A percentile compares a stretch with the other conserved stretches of the same genome.
phyloP scores from a whole-genome alignment of 2,329 filamentous ascomycete species.

The Fusarium clavum region DNA sequence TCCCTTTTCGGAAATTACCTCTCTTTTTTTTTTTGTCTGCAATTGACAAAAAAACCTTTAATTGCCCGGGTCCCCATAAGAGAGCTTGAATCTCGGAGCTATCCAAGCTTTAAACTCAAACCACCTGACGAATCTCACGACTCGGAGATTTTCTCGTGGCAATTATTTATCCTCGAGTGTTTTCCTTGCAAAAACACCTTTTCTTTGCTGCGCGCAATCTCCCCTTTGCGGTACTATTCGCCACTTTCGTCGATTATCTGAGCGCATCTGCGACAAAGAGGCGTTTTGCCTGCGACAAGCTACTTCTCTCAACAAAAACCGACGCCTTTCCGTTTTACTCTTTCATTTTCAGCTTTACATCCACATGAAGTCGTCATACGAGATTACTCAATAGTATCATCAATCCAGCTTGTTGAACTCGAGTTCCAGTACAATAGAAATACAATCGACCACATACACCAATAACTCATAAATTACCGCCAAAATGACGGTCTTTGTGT shows the following conservation, averaged over 20 bases:
- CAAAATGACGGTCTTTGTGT: conserved; percentile 57
- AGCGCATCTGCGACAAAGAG: conserved; percentile 47
- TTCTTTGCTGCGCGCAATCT: conserved; percentile 6
- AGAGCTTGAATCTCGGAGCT: conserved; percentile 35
- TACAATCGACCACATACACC: conserved; percentile 7
- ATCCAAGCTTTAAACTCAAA: conserved; percentile 43
- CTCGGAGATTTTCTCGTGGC: conserved; percentile 39
- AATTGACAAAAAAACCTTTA: neutral
- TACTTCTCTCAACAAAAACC: conserved; percentile 39
- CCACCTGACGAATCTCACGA: conserved; percentile 46
- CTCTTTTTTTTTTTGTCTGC: neutral
- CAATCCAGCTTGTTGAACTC: conserved; percentile 10
- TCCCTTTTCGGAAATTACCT: conserved; percentile 26
- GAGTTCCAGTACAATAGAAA: neutral
- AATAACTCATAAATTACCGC: conserved; percentile 17
- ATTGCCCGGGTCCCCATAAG: conserved; percentile 17
- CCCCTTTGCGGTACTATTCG: conserved; percentile 28
- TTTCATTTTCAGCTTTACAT: conserved; percentile 5
- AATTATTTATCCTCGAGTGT: conserved; percentile 2
- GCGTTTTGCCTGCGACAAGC: conserved; percentile 44
- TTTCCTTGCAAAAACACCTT: conserved; percentile 9
- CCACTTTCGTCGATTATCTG: conserved; percentile 34
- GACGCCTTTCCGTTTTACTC: conserved; percentile 11
- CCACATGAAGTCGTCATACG: conserved; percentile 47
- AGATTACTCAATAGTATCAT: conserved; percentile 30